phyloP scores from a whole-genome alignment of 2,329 filamentous ascomycete genomes.

The Fusarium sp. region DNA sequence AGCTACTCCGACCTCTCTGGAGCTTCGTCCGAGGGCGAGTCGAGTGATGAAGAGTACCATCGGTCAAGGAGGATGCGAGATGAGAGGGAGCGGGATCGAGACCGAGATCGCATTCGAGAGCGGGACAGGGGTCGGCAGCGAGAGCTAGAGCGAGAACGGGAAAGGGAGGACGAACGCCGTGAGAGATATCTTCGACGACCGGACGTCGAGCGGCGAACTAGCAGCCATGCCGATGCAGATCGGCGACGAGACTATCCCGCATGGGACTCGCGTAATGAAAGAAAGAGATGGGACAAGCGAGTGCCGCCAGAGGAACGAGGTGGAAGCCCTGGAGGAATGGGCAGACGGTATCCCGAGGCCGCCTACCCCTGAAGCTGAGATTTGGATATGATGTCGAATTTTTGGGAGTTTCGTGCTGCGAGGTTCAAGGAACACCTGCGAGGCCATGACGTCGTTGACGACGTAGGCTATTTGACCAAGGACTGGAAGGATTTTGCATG shows the following conservation, averaged over 20 bases:
- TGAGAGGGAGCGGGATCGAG: slow-evolving; percentile 47
- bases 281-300: slow-evolving; percentile 52
- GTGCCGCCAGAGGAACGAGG: slow-evolving; percentile 47
- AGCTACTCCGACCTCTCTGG: slow-evolving; percentile 57
- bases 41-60: slow-evolving; percentile 48
- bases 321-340: slow-evolving; percentile 50
- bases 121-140: slow-evolving; percentile 52
- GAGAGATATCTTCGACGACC: slow-evolving; percentile 55
- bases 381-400: not conserved
- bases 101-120: slow-evolving; percentile 42
- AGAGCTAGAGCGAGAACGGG: slow-evolving; percentile 55
- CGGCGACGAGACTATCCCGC: slow-evolving; percentile 52
- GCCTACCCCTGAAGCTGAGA: slow-evolving; percentile 43
- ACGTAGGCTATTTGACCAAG: slow-evolving; percentile 4
- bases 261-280: slow-evolving; percentile 51
- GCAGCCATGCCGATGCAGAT: slow-evolving; percentile 63
- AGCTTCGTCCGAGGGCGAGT: slow-evolving; percentile 49
- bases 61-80: slow-evolving; percentile 40
- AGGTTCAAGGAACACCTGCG: not conserved
- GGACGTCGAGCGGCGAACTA: slow-evolving; percentile 57
- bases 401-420: not conserved
- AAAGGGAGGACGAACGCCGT: slow-evolving; percentile 52
- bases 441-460: not conserved
- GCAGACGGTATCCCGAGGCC: slow-evolving; percentile 55
- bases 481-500: not conserved